Conservation (phyloP, 2,329 filamentous ascomycete genomes). For the Aspergillus sp. region DNA sequence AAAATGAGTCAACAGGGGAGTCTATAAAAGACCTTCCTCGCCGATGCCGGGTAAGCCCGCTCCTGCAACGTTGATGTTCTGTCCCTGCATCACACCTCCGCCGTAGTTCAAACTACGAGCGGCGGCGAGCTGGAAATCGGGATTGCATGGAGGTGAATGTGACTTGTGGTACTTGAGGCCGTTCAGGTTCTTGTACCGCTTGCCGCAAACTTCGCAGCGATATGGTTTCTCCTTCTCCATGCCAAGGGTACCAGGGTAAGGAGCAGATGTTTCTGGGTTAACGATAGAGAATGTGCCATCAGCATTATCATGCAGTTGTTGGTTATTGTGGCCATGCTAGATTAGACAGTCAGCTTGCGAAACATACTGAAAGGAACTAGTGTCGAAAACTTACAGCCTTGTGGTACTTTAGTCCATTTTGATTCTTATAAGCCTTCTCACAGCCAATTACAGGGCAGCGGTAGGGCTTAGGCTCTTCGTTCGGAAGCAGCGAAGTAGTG, state of each 20-base stretch:
- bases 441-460: slow-evolving; percentile 97
- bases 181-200: slow-evolving; percentile 99
- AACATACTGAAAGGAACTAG: background rate
- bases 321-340: slow-evolving; percentile 89
- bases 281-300: slow-evolving; percentile 98
- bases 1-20: background rate
- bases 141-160: slow-evolving; percentile 87
- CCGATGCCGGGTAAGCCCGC: slow-evolving; percentile 53
- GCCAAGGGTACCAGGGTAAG: slow-evolving; percentile 94
- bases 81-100: slow-evolving; percentile 51
- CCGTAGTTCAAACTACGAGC: slow-evolving; percentile 44
- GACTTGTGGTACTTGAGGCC: slow-evolving; percentile 93
- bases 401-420: slow-evolving; percentile 95
- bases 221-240: slow-evolving; percentile 99
- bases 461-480: slow-evolving; percentile 96
- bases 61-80: slow-evolving; percentile 53
- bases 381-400: slow-evolving; percentile 61
- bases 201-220: slow-evolving; percentile 94
- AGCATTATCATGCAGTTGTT: slow-evolving; percentile 93
- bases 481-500: slow-evolving; percentile 55
- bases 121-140: slow-evolving; percentile 68
- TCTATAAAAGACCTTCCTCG: slow-evolving; percentile 46
- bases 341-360: slow-evolving; percentile 10
- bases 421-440: slow-evolving; percentile 99
- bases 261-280: slow-evolving; percentile 89